These are phyloP conservation scores for Beauveria medogensis DNA, from an alignment of 2,329 filamentous ascomycete species.

Conservation along the genomic window DNA sequence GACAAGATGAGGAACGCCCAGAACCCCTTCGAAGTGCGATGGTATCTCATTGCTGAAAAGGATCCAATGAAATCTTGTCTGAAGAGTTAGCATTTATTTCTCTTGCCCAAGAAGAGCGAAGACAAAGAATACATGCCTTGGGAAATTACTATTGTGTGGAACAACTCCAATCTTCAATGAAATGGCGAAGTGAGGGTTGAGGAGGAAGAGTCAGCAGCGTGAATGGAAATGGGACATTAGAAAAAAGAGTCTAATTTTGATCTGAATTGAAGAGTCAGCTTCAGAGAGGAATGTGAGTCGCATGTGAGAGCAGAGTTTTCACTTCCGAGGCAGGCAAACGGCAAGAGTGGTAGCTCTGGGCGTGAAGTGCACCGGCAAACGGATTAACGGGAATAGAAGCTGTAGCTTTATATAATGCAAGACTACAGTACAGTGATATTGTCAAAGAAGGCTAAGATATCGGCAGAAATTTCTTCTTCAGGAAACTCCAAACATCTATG, in stretches of 20 bases:
- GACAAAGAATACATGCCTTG: not conserved
- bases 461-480: not conserved
- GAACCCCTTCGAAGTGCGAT: not conserved
- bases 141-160: not conserved
- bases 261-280: not conserved
- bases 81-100: not conserved
- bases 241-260: too few species aligned
- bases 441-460: not conserved
- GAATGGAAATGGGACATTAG: not conserved
- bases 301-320: constrained; percentile 1
- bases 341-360: not conserved
- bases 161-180: not conserved
- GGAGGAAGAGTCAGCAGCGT: not conserved
- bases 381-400: not conserved
- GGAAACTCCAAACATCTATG: constrained; percentile 1
- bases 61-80: not conserved
- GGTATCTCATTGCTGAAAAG: not conserved
- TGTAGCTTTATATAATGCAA: not conserved
- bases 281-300: not conserved
- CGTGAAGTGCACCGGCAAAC: not conserved
- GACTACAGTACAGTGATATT: too few species aligned
- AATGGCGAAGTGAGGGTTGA: not conserved
- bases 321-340: not conserved
- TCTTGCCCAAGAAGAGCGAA: too few species aligned
- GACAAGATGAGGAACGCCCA: not conserved